These are phyloP conservation scores for Rhizoclosmatium sp. DNA, from an alignment of 192 early-diverging fungal species.

Conservation along the genomic window DNA sequence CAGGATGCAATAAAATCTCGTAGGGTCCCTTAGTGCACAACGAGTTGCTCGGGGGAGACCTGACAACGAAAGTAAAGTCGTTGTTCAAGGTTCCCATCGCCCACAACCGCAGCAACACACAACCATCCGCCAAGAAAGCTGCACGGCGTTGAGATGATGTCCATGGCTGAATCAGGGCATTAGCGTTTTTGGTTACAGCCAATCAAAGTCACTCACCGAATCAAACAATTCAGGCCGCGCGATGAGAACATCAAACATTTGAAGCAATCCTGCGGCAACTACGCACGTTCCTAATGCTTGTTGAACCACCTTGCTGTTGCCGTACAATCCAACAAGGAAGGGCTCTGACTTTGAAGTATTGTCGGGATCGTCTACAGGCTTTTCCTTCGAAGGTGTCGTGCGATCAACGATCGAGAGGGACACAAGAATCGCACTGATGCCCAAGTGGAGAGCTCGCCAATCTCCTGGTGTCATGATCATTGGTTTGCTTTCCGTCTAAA, in stretches of 20 bases:
- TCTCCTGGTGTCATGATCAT: background rate
- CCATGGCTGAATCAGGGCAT: background rate
- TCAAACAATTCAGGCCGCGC: constrained; percentile 6
- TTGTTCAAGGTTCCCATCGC: constrained; percentile 3
- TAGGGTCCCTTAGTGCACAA: constrained; percentile 10
- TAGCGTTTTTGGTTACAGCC: background rate
- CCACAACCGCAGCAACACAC: constrained; percentile 8
- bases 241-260: constrained; percentile 17
- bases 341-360: background rate
- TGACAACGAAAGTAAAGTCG: constrained; percentile 11
- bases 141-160: constrained; percentile 8
- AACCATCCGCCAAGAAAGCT: background rate
- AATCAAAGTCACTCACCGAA: background rate
- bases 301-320: background rate
- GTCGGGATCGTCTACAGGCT: background rate
- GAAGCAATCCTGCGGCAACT: background rate
- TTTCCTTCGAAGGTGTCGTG: background rate
- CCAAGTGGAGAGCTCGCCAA: background rate
- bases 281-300: background rate
- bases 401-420: constrained; percentile 16
- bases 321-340: constrained; percentile 4
- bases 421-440: background rate
- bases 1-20: constrained; percentile 18
- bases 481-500: background rate
- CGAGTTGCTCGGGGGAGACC: background rate